phyloP scores from a whole-genome alignment of 306 rosid genomes.

The Glycine soja region DNA sequence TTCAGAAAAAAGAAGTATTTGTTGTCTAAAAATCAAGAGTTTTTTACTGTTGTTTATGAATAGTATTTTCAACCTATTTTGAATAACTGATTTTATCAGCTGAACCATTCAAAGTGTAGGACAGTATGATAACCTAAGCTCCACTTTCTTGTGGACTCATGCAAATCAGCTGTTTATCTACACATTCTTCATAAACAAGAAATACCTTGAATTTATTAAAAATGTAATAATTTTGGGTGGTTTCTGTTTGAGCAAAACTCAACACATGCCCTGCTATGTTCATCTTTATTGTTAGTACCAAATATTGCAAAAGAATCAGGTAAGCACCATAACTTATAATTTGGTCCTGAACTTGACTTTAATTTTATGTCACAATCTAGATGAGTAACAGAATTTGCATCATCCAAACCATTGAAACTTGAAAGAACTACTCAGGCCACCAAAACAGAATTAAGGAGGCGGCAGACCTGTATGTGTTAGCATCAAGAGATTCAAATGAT shows the following conservation, averaged over 20 bases:
- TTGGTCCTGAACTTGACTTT: background rate
- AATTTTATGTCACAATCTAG: slow-evolving; percentile 12
- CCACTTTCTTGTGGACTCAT: slow-evolving; percentile 9
- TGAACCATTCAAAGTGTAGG: background rate
- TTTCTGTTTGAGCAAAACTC: background rate
- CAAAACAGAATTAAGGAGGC: slow-evolving; percentile 30
- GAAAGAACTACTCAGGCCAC: slow-evolving; percentile 26
- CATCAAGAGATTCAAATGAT: slow-evolving; percentile 66
- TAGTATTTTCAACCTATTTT: background rate
- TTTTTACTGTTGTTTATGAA: slow-evolving; percentile 14
- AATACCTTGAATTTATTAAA: background rate
- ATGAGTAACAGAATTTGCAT: slow-evolving; percentile 23
- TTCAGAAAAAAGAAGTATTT: slow-evolving; percentile 13
- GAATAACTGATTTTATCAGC: background rate
- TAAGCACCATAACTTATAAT: background rate
- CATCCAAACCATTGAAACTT: slow-evolving; percentile 15
- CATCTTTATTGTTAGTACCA: slow-evolving; percentile 9
- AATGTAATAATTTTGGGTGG: slow-evolving; percentile 15
- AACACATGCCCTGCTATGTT: background rate
- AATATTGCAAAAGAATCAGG: slow-evolving; percentile 2
- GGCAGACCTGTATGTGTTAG: slow-evolving; percentile 78
- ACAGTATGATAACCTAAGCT: slow-evolving; percentile 19
- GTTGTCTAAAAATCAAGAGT: slow-evolving; percentile 16
- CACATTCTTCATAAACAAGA: background rate
- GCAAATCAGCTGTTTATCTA: slow-evolving; percentile 28